Percentiles rank a stretch among this genome's conserved stretches.
Evolutionary conservation across 1,139 yeast genomes (phyloP).

Genomic region (Saccharomycopsis hybrid): DNA sequence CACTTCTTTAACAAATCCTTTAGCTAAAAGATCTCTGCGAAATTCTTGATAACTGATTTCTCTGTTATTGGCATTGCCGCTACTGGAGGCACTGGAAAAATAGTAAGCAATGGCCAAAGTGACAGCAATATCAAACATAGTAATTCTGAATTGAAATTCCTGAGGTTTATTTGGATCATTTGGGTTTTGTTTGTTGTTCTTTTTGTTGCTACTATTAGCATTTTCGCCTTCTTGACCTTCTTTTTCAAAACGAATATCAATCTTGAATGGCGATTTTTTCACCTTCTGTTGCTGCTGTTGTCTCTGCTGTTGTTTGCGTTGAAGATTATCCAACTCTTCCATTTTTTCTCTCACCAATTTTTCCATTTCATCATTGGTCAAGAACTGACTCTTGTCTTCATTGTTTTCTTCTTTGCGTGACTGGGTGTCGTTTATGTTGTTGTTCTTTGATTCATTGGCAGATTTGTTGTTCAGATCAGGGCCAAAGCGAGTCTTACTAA

Average conservation of each 20-base stretch:
- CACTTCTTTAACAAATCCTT: slow-evolving; percentile 60
- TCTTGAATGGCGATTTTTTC: slow-evolving; percentile 4
- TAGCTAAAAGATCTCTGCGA: slow-evolving; percentile 52
- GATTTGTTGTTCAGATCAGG: too few relatives aligned
- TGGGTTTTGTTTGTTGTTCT: slow-evolving; percentile 4
- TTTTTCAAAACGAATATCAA: slow-evolving; percentile 5
- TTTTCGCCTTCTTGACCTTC: slow-evolving; percentile 1
- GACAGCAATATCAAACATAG: slow-evolving; percentile 14
- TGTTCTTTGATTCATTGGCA: too few relatives aligned
- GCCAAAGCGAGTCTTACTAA: too few relatives aligned
- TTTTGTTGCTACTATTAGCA: not conserved
- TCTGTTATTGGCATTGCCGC: not conserved
- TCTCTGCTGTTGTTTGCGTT: slow-evolving; percentile 2
- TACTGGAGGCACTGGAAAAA: slow-evolving; percentile 1
- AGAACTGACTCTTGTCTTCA: too few relatives aligned
- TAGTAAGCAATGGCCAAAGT: slow-evolving; percentile 12
- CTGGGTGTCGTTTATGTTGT: too few relatives aligned
- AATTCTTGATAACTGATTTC: slow-evolving; percentile 50
- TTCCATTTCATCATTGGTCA: not conserved
- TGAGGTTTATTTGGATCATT: slow-evolving; percentile 10
- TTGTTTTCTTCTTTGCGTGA: too few relatives aligned
- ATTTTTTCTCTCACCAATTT: slow-evolving; percentile 6
- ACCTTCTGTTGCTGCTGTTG: slow-evolving; percentile 1
- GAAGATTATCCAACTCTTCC: slow-evolving; percentile 4
- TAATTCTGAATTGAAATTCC: slow-evolving; percentile 11